Percentiles rank a stretch among this genome's conserved stretches.
Conservation (phyloP, 306 rosid species). For the Sicyos baderoa region DNA sequence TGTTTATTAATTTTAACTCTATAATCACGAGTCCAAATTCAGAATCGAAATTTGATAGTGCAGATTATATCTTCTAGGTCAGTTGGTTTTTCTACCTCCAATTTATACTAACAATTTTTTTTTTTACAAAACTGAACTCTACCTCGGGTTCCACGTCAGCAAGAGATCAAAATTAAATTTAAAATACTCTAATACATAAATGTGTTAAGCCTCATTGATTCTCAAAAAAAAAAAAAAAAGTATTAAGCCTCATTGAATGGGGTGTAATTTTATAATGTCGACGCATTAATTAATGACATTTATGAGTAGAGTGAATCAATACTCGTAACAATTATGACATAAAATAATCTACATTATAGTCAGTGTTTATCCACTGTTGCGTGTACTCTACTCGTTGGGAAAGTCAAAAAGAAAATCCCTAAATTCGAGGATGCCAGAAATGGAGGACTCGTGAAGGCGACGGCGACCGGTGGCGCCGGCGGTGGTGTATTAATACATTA, state of each 20-base stretch:
- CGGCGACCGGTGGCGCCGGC: slow-evolving; percentile 39
- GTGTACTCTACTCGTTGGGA: slow-evolving; percentile 22
- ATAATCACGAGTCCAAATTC: no score
- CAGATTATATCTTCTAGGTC: no score
- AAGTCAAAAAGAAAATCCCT: slow-evolving; percentile 44
- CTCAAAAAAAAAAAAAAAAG: no score
- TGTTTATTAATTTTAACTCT: no score
- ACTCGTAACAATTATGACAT: neutral
- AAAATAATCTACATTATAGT: slow-evolving; percentile 7
- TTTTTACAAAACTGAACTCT: neutral
- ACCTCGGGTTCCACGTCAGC: neutral
- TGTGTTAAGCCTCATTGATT: neutral
- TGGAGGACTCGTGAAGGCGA: slow-evolving; percentile 95
- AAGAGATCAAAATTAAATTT: neutral
- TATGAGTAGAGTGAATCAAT: neutral
- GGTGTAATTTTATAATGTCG: neutral
- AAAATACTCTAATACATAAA: neutral
- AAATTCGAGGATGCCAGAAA: slow-evolving; percentile 38
- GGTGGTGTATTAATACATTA: neutral
- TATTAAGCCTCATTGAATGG: neutral
- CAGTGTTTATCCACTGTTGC: slow-evolving; percentile 34
- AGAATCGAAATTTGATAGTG: no score
- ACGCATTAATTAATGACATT: neutral
- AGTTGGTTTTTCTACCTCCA: no score
- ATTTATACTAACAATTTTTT: no score